Evolutionary conservation across 139 green algal genomes (phyloP).

Genomic region (Trebouxia sp.): DNA sequence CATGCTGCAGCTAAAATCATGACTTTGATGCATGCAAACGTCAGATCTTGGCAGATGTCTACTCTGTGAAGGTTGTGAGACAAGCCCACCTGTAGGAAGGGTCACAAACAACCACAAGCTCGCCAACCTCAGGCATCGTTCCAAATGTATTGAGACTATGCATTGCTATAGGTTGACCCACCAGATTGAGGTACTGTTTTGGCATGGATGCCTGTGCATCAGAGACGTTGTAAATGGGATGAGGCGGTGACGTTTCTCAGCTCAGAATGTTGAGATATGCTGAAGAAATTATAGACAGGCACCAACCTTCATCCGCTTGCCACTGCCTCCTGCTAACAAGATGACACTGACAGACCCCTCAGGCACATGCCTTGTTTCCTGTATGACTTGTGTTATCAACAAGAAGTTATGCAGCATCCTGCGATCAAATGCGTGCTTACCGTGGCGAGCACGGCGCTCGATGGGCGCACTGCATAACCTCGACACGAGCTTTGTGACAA

Average conservation of each 20-base stretch:
- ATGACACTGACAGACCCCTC: constrained; percentile 76
- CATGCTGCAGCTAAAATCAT: no score
- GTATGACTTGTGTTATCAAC: no score
- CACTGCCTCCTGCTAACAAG: constrained; percentile 89
- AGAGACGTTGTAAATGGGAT: neutral
- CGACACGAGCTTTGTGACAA: no score
- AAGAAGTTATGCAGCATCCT: no score
- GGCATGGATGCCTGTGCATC: constrained; percentile 78
- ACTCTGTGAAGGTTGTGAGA: no score
- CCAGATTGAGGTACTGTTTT: constrained; percentile 96
- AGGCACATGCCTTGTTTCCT: neutral
- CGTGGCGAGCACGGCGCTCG: no score
- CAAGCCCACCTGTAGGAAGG: constrained; percentile 72
- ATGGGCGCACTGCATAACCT: no score
- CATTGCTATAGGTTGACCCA: constrained; percentile 81
- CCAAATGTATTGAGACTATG: constrained; percentile 87
- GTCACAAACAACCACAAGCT: constrained; percentile 96
- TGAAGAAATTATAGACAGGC: neutral
- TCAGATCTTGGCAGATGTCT: no score
- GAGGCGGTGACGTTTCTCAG: neutral
- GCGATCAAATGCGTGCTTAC: no score
- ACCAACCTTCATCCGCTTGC: constrained; percentile 93
- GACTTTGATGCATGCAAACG: no score
- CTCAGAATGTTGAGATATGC: neutral
- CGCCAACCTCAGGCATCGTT: constrained; percentile 80